Evolutionary conservation across 2,329 filamentous ascomycete species (phyloP).

Genomic region (Pestalotiopsis sp.): DNA sequence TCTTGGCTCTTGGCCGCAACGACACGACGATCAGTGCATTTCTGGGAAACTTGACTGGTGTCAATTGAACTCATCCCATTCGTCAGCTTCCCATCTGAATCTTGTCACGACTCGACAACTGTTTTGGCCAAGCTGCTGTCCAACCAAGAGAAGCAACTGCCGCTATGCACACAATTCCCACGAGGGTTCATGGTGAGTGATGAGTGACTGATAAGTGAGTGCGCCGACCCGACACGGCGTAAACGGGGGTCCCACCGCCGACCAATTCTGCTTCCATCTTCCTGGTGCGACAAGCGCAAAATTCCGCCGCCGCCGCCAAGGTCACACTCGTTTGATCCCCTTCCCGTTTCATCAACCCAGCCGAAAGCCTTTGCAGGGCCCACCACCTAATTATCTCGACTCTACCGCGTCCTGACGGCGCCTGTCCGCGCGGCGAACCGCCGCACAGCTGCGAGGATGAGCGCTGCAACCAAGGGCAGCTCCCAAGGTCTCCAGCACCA

Average conservation of each 20-base stretch:
- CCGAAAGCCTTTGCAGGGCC: slow-evolving; percentile 9
- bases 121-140: slow-evolving; percentile 13
- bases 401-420: slow-evolving; percentile 6
- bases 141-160: background rate
- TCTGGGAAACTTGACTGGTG: background rate
- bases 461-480: background rate
- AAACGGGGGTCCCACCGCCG: background rate
- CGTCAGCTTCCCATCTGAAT: background rate
- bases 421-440: background rate
- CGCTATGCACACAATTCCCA: background rate
- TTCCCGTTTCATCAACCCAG: slow-evolving; percentile 21
- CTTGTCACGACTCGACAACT: background rate
- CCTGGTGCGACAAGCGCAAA: slow-evolving; percentile 12
- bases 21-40: slow-evolving; percentile 3
- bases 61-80: background rate
- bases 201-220: background rate
- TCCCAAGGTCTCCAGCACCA: background rate
- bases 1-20: slow-evolving; percentile 10
- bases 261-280: background rate
- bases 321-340: slow-evolving; percentile 16
- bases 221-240: background rate
- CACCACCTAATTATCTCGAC: slow-evolving; percentile 8
- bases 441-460: background rate
- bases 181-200: background rate
- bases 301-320: slow-evolving; percentile 15